These are phyloP conservation scores for Aspergillus quadrilineatus DNA, from an alignment of 2,329 filamentous ascomycete species.

Conservation along the genomic window DNA sequence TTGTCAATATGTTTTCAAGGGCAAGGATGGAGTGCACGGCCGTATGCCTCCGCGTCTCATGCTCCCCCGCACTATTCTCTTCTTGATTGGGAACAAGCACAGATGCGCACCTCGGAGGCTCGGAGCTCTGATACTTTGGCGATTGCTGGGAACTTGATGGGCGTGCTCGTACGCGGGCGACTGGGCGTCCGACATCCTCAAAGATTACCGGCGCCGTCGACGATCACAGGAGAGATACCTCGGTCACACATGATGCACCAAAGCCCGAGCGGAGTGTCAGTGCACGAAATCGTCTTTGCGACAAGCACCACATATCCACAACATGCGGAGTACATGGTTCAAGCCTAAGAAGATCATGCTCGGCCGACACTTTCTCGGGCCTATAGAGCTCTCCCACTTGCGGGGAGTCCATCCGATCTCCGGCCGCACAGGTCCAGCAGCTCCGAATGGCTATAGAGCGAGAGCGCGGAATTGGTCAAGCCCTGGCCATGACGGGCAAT, in stretches of 20 bases:
- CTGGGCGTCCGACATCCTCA: neutral
- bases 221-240: conserved; percentile 20
- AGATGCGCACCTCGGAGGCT: neutral
- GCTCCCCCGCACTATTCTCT: conserved; percentile 1
- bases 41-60: neutral
- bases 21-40: neutral
- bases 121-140: neutral
- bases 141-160: neutral
- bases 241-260: conserved; percentile 28
- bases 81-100: neutral
- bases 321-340: neutral
- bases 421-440: neutral
- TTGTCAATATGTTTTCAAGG: neutral
- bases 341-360: neutral
- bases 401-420: neutral
- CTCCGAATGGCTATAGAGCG: neutral
- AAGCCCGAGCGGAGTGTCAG: no score
- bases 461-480: neutral
- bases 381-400: neutral
- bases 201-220: conserved; percentile 13
- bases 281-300: no score
- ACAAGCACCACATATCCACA: no score
- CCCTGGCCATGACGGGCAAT: neutral
- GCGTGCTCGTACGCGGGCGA: neutral
- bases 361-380: neutral